Base-by-base conservation (phyloP, 371 early-diverging fungal species). In the Coemansia sp. region DNA sequence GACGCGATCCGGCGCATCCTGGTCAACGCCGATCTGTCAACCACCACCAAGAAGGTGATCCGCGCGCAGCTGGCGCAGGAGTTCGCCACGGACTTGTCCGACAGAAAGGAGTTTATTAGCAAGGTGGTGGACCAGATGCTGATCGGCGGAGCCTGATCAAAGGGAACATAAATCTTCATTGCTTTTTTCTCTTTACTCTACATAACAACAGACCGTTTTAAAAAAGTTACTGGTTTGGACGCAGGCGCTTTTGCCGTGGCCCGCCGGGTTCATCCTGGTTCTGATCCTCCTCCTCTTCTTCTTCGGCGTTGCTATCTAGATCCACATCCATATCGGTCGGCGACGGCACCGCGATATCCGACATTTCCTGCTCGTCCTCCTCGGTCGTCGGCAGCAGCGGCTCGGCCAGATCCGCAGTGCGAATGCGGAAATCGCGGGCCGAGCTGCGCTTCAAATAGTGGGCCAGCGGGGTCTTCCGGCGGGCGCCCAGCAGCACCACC, bases 1-100 rank as follows among this genome's bases (percentile, higher is more conserved):
- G 77, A 81, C 33, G 91, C 93, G 74, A 88, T 94, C 51, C 82
- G 87, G 51, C 85, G 86, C 45, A 91, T 94, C 45, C 83, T 96
- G 20, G 81, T 88, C n/a, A 88, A 88, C 2, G 90, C 94, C 7
- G 86, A 92, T 55, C 75, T 92, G 51, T 89, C 88, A 83, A 87
- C 83, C 42, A 84, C 89, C 38, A 90, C 91, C 26, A 91, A 92
- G 81, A 92, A 92, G 72, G 87, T 86, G 63, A 91, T 97, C 20
- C 79, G 97, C 11, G 91, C 91, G 59, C 87, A 91, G 63, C 77
- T 97, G 40, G 81, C 85, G 26, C 68, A 77, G 38, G 76, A 84
- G 47, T 94, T 89, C 77, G 88, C 89, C 2, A 75, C 87, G 14
- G 94, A 95, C 52, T 72, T 95, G 81, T 69, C 81, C 5, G 54